Base-by-base conservation (phyloP, 2,329 filamentous ascomycete species). In the Ceratocystiopsis brevicomis region DNA sequence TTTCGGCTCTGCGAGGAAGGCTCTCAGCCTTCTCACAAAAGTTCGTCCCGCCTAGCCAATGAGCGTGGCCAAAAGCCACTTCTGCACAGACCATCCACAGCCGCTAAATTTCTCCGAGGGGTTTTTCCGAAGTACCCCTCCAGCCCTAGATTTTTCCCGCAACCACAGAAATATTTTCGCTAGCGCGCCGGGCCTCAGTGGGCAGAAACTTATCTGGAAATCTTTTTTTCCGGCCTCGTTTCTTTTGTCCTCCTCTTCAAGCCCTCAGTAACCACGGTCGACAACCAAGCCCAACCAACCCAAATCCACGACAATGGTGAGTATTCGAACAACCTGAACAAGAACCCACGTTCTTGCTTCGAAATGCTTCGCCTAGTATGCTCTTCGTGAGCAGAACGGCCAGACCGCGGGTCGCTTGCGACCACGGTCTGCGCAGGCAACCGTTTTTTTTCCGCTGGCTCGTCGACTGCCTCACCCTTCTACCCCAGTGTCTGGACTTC, bases 291-390 rank as follows among this genome's bases (percentile, higher is more conserved):
- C 4, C 25, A 11, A 30, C 25, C 25, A 30, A 30, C 6, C 62
- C 57, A 58, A 43, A 25, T 34, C 61, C 65, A 65, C 64, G 61
- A 68, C 59, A 62, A 76, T 76, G 72, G 73, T 78, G 75, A 76
- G 73, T 66, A 65, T 52, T 52, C 62, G 53, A 65, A 54, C 39
- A 32, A 59, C 60, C 37, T 37, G 55, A 61, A 63, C 58, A 62
- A 57, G 58, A 25, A n/a, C 17, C 25, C 38, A 16, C 30, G n/a
- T 15, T 12, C 3, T 14, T 4, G 18, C 30, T 25, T 34, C 4
- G 34, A 16, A 19, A 38, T 45, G 48, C 41, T 49, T 38, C 42
- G 49, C 44, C 41, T 45, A 51, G 50, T 51, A 51, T 47, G 48
- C 46, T 37, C 46, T 16, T 43, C 13, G n/a, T 37, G 48, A 34